Base-by-base conservation (phyloP, 805 yeast genomes). In the Kodamaea kaohsiungensis region DNA sequence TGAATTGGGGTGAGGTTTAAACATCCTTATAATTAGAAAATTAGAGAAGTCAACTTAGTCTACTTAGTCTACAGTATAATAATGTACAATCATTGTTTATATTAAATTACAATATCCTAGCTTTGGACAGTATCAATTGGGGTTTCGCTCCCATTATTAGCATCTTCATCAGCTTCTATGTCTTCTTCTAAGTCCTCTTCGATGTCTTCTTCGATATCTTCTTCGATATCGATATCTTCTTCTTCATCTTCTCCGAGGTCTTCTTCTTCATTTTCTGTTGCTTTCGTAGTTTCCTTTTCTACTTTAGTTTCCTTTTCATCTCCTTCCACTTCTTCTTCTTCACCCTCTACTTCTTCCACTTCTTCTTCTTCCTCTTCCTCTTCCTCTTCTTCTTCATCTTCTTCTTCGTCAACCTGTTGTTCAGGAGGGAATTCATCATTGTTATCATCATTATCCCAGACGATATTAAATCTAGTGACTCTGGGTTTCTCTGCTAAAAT, bases 401-500 rank as follows among this genome's bases (percentile, higher is more conserved):
- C 73, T 1, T 79, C 86, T 43, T 83, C 89, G 6, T 79, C 83
- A 8, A 58, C 55, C 35, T 59, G 66, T 61, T 87, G 90, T 59
- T 87, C 91, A 2, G 95, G 95, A 10, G 93, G 96, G 61, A 82
- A 88, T 51, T 85, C 85, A 51, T 88, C 91, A 4, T 77, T 77
- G 55, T 75, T 82, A 52, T 85, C 91, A 47, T 75, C 79, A 56
- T 88, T 89, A 67, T 91, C 97, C 99, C 99, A 95, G 2, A 91
- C 96, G 53, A 95, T 95, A 69, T 95, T 95, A 73, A 95, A 95
- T 59, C 98, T 79, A 6, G 99, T 95, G 42, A 95, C 99, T 61
- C 98, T 80, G 43, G 99, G 99, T 74, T 95, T 95, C 68, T 95
- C 98, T 3, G 98, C 98, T 54, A 95, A 77, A 38, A 95, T 89